A percentile compares a stretch with the other conserved stretches of the same genome.
Conservation (phyloP, 2,329 filamentous ascomycete species). For the Colletotrichum karsti region DNA sequence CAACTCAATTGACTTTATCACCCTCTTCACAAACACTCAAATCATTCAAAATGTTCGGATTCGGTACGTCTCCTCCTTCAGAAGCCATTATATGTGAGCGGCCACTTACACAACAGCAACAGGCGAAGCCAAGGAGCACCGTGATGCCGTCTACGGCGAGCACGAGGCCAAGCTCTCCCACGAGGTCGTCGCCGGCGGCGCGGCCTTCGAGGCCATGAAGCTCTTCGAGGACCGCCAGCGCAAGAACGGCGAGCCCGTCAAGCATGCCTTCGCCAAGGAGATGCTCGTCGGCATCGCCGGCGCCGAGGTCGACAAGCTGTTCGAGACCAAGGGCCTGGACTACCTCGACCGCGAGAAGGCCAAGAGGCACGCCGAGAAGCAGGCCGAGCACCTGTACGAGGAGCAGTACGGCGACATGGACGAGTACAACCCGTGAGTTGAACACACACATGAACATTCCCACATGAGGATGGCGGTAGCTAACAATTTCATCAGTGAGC, state of each 20-base stretch:
- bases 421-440: conserved; percentile 65
- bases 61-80: conserved; percentile 7
- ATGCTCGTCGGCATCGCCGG: conserved; percentile 76
- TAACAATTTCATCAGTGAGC: not conserved
- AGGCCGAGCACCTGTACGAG: conserved; percentile 69
- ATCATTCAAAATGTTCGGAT: conserved; percentile 28
- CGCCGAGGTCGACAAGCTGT: conserved; percentile 79
- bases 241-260: conserved; percentile 74
- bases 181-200: conserved; percentile 79
- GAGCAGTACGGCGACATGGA: conserved; percentile 64
- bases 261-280: conserved; percentile 82
- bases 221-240: conserved; percentile 80
- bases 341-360: conserved; percentile 65
- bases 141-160: conserved; percentile 33
- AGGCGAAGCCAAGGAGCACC: conserved; percentile 29
- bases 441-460: not conserved
- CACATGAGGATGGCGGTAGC: too few species aligned
- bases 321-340: conserved; percentile 75
- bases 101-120: not conserved
- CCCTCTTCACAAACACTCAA: not conserved
- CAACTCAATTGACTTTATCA: not conserved
- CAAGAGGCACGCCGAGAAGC: conserved; percentile 65
- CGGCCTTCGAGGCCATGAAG: conserved; percentile 83
- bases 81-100: rapidly evolving
- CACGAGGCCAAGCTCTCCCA: conserved; percentile 55